A percentile compares a stretch with the other conserved stretches of the same genome.
Conservation (phyloP, 257 asterid species). For the Echium plantagineum region DNA sequence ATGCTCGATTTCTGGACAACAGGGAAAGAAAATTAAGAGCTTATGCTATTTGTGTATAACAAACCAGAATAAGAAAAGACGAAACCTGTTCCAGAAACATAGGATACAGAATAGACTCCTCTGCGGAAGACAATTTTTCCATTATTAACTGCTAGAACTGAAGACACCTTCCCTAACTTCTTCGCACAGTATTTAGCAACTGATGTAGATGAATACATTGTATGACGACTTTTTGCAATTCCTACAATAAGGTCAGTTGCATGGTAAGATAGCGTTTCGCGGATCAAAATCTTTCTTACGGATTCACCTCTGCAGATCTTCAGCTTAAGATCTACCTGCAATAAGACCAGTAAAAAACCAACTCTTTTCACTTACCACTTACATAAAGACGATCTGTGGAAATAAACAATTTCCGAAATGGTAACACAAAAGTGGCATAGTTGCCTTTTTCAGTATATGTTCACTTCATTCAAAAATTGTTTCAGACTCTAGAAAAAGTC, state of each 20-base stretch:
- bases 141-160: slow-evolving; percentile 62
- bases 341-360: slow-evolving; percentile 8
- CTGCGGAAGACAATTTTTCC: slow-evolving; percentile 65
- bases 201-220: slow-evolving; percentile 55
- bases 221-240: slow-evolving; percentile 50
- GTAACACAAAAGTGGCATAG: too few relatives aligned
- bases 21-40: slow-evolving; percentile 1
- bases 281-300: slow-evolving; percentile 50
- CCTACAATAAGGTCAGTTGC: slow-evolving; percentile 76
- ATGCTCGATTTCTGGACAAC: slow-evolving; percentile 40
- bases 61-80: slow-evolving; percentile 2
- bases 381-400: too few relatives aligned
- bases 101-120: slow-evolving; percentile 33
- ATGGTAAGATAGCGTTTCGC: slow-evolving; percentile 62
- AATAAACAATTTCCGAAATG: too few relatives aligned
- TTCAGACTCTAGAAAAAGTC: too few relatives aligned
- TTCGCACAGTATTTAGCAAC: slow-evolving; percentile 82
- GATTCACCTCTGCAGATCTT: slow-evolving; percentile 95
- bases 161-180: slow-evolving; percentile 59
- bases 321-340: slow-evolving; percentile 89
- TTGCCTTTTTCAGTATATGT: too few relatives aligned
- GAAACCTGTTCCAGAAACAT: slow-evolving; percentile 34
- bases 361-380: too few relatives aligned
- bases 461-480: not conserved
- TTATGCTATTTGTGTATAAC: slow-evolving; percentile 1